phyloP scores from a whole-genome alignment of 2,329 filamentous ascomycete species.

The Polychaeton citri region DNA sequence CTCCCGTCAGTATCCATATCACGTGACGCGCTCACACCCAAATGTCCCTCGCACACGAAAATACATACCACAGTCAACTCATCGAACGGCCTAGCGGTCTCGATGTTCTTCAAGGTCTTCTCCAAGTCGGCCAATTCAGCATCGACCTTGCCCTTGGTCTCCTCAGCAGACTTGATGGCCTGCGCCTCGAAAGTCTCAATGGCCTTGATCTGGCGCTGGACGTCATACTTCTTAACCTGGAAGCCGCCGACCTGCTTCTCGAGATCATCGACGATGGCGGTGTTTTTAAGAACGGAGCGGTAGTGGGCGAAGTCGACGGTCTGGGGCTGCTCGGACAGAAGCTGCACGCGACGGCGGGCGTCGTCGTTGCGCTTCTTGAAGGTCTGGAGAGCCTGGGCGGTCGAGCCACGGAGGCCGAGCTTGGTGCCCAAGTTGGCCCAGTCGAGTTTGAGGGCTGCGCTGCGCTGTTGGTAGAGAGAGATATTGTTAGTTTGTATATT shows the following conservation, averaged over 20 bases:
- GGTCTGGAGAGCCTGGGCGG: slow-evolving; percentile 74
- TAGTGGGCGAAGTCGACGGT: slow-evolving; percentile 88
- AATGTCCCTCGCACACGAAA: slow-evolving; percentile 3
- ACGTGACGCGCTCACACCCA: background rate
- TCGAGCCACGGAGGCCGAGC: slow-evolving; percentile 92
- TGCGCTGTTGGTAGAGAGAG: slow-evolving; percentile 78
- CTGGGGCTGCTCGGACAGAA: slow-evolving; percentile 71
- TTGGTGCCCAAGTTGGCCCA: slow-evolving; percentile 91
- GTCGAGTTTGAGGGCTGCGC: slow-evolving; percentile 98
- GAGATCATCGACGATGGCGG: slow-evolving; percentile 87
- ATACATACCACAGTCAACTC: slow-evolving; percentile 89
- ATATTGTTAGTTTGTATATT: too few relatives aligned
- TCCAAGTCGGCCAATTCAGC: slow-evolving; percentile 85
- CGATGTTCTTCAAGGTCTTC: slow-evolving; percentile 93
- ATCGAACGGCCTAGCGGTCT: slow-evolving; percentile 88
- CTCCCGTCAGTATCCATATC: slow-evolving; percentile 1
- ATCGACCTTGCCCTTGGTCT: slow-evolving; percentile 93
- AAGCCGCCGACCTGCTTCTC: slow-evolving; percentile 88
- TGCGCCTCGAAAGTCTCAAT: slow-evolving; percentile 97
- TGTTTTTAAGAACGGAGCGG: slow-evolving; percentile 88
- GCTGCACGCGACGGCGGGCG: slow-evolving; percentile 81
- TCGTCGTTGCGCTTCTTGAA: slow-evolving; percentile 99
- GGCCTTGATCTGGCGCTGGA: slow-evolving; percentile 86
- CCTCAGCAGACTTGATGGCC: slow-evolving; percentile 91
- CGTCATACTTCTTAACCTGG: slow-evolving; percentile 88